Conservation (phyloP, 768 basidiomycete genomes). For the Pulveroboletus sp. region DNA sequence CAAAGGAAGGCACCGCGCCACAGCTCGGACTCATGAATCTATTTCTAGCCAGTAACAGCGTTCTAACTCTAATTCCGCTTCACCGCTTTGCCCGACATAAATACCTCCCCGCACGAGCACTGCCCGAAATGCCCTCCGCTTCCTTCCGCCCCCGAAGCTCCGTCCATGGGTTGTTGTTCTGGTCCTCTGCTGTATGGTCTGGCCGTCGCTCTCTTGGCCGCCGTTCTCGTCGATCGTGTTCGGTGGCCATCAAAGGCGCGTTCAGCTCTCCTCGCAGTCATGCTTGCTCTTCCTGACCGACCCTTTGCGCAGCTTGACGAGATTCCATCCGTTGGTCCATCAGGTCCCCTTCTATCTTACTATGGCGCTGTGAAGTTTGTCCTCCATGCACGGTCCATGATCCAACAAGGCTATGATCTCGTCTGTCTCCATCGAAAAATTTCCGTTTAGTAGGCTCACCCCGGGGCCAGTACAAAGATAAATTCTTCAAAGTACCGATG, state of each 20-base stretch:
- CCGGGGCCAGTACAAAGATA: constrained; percentile 25
- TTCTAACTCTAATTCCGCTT: constrained; percentile 30
- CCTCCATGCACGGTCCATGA: constrained; percentile 28
- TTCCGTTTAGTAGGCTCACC: constrained; percentile 12
- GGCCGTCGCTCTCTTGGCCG: constrained; percentile 11
- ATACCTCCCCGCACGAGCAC: constrained; percentile 24
- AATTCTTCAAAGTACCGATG: constrained; percentile 41
- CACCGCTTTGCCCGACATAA: constrained; percentile 27
- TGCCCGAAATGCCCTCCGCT: constrained; percentile 27
- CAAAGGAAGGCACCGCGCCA: constrained; percentile 17
- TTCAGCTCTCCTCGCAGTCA: neutral
- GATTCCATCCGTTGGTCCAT: constrained; percentile 36
- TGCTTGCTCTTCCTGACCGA: neutral
- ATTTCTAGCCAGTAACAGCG: constrained; percentile 22
- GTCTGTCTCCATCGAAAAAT: constrained; percentile 14
- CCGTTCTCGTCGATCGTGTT: constrained; percentile 14
- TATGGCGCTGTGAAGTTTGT: constrained; percentile 29
- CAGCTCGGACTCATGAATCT: constrained; percentile 23
- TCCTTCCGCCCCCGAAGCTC: constrained; percentile 19
- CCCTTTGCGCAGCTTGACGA: constrained; percentile 18
- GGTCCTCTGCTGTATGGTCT: constrained; percentile 19
- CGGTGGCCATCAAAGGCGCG: constrained; percentile 27
- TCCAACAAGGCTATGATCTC: constrained; percentile 35
- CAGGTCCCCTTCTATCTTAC: constrained; percentile 32
- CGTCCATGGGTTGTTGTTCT: constrained; percentile 25